A percentile compares a stretch with the other conserved stretches of the same genome.
Evolutionary conservation across 169 alveolate species (phyloP).

Genomic region (Plasmodium gonderi): DNA sequence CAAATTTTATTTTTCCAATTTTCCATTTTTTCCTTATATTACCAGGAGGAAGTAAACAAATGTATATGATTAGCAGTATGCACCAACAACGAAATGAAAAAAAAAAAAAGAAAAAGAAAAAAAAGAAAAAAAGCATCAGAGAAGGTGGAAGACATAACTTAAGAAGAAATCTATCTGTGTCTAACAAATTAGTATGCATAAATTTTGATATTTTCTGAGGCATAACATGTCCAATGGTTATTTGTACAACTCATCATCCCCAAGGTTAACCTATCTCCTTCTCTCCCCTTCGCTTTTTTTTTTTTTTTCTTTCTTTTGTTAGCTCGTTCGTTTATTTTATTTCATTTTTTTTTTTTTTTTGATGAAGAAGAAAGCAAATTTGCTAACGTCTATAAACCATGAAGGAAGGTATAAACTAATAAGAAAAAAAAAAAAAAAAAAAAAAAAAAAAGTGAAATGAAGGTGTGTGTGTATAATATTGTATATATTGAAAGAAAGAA

Average conservation of each 20-base stretch:
- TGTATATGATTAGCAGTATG: background rate
- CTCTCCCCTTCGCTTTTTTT: too few species aligned
- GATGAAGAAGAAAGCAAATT: background rate
- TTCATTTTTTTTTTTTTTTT: too few species aligned
- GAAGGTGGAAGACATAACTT: background rate
- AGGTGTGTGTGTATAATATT: background rate
- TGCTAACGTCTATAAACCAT: background rate
- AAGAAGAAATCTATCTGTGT: background rate
- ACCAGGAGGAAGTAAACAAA: too few species aligned
- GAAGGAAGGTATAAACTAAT: background rate
- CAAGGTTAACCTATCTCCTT: too few species aligned
- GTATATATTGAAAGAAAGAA: too few species aligned
- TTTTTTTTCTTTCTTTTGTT: too few species aligned
- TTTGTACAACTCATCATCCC: background rate
- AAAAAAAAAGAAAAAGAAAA: too few species aligned
- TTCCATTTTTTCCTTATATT: too few species aligned
- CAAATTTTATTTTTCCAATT: background rate
- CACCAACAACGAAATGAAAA: background rate
- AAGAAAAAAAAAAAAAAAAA: background rate
- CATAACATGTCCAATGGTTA: background rate
- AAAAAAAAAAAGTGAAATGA: background rate
- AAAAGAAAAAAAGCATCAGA: background rate
- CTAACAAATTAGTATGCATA: background rate
- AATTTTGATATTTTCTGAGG: background rate
- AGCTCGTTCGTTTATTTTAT: too few species aligned